A percentile compares a stretch with the other conserved stretches of the same genome.
phyloP scores from a whole-genome alignment of 371 early-diverging fungal genomes.

The Rhizopus sp. region DNA sequence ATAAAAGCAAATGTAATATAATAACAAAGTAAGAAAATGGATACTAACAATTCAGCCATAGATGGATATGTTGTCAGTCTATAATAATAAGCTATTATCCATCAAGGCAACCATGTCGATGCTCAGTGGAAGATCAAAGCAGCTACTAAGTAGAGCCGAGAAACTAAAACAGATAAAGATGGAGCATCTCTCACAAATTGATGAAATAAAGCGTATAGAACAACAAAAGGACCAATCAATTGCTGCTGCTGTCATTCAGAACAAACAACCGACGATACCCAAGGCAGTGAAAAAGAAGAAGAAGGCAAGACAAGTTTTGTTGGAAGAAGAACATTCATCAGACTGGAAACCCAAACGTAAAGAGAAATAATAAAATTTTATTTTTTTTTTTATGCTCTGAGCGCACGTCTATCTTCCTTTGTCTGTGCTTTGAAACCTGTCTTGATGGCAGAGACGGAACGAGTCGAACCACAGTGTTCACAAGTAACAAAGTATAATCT shows the following conservation, averaged over 20 bases:
- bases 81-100: conserved; percentile 40
- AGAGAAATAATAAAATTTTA: neutral
- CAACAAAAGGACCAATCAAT: conserved; percentile 38
- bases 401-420: conserved; percentile 64
- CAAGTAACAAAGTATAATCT: conserved; percentile 98
- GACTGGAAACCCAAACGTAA: conserved; percentile 25
- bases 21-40: neutral
- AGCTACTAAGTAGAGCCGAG: conserved; percentile 32
- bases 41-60: conserved; percentile 1
- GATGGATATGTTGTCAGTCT: conserved; percentile 40
- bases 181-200: conserved; percentile 36
- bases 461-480: conserved; percentile 95
- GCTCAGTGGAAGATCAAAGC: conserved; percentile 34
- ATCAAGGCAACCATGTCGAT: conserved; percentile 42
- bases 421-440: conserved; percentile 97
- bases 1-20: conserved; percentile 26
- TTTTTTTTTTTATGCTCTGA: conserved; percentile 35
- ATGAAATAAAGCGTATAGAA: conserved; percentile 37
- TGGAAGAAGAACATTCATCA: conserved; percentile 17
- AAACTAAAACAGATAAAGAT: conserved; percentile 31
- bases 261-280: conserved; percentile 2
- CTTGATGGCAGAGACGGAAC: conserved; percentile 98
- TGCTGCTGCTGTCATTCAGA: conserved; percentile 21
- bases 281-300: conserved; percentile 31
- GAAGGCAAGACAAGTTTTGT: conserved; percentile 29